Conservation (phyloP, 768 basidiomycete species). For the Termitomyces sp. region DNA sequence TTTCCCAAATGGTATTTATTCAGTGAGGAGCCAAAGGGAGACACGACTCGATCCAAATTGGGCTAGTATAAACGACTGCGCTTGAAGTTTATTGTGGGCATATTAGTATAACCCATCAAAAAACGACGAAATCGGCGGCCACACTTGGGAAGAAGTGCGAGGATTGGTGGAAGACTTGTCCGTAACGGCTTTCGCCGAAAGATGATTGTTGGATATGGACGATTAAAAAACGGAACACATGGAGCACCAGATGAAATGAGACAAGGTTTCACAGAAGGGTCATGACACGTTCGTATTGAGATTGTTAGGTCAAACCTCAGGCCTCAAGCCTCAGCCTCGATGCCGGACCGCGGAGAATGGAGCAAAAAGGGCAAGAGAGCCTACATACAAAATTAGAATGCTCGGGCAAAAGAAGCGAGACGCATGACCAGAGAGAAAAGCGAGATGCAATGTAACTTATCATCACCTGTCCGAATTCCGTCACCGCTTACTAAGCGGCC, state of each 20-base stretch:
- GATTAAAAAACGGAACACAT: slow-evolving; percentile 7
- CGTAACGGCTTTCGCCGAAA: slow-evolving; percentile 8
- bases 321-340: too few species aligned
- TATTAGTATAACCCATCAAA: not conserved
- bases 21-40: not conserved
- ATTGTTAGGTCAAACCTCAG: not conserved
- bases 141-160: not conserved
- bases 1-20: slow-evolving; percentile 11
- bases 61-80: not conserved
- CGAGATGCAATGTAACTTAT: too few species aligned
- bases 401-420: not conserved
- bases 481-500: slow-evolving; percentile 11
- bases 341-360: not conserved
- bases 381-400: not conserved
- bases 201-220: not conserved
- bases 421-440: not conserved
- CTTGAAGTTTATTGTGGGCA: slow-evolving; percentile 1
- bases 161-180: slow-evolving; percentile 7
- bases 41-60: not conserved
- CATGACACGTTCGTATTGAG: not conserved
- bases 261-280: not conserved
- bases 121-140: not conserved
- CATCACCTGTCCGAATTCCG: not conserved
- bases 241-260: not conserved
- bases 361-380: not conserved